These are phyloP conservation scores for Stagonosporopsis chrysanthemi DNA, from an alignment of 2,329 filamentous ascomycete species.

Conservation along the genomic window DNA sequence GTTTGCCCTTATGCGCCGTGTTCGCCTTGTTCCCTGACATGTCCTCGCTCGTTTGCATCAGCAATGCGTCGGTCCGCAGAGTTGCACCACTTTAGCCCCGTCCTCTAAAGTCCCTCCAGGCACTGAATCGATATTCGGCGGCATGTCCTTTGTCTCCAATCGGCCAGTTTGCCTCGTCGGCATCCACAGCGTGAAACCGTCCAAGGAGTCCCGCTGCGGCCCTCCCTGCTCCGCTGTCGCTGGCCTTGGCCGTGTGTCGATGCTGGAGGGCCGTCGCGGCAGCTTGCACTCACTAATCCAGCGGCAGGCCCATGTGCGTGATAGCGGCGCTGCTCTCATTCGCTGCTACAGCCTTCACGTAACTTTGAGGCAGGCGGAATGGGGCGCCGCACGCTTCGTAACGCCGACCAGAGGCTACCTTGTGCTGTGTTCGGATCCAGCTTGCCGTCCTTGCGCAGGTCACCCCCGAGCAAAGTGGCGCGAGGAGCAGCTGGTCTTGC, in stretches of 20 bases:
- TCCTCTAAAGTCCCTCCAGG: conserved; percentile 4
- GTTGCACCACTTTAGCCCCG: conserved; percentile 24
- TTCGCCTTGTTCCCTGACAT: conserved; percentile 3
- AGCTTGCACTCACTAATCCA: conserved; percentile 3
- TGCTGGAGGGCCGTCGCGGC: background rate
- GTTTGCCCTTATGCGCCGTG: conserved; percentile 10
- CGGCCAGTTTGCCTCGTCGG: conserved; percentile 3
- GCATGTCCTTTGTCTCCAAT: conserved; percentile 8
- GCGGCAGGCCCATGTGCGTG: conserved; percentile 1
- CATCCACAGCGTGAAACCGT: conserved; percentile 4
- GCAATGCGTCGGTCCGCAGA: conserved; percentile 27
- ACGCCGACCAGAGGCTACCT: conserved; percentile 9
- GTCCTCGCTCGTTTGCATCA: conserved; percentile 24
- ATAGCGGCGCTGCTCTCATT: conserved; percentile 2
- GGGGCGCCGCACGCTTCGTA: conserved; percentile 20
- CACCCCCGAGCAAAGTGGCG: conserved; percentile 18
- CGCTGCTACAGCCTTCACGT: conserved; percentile 4
- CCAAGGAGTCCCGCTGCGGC: background rate
- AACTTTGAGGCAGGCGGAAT: conserved; percentile 12
- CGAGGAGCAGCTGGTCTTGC: conserved; percentile 23
- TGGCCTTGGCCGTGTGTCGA: background rate
- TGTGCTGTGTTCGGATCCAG: conserved; percentile 13
- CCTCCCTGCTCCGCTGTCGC: background rate
- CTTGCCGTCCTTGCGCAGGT: conserved; percentile 22
- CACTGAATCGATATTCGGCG: conserved; percentile 9